Base-by-base conservation (phyloP, 2,329 filamentous ascomycete species). In the Xylaria sp. region DNA sequence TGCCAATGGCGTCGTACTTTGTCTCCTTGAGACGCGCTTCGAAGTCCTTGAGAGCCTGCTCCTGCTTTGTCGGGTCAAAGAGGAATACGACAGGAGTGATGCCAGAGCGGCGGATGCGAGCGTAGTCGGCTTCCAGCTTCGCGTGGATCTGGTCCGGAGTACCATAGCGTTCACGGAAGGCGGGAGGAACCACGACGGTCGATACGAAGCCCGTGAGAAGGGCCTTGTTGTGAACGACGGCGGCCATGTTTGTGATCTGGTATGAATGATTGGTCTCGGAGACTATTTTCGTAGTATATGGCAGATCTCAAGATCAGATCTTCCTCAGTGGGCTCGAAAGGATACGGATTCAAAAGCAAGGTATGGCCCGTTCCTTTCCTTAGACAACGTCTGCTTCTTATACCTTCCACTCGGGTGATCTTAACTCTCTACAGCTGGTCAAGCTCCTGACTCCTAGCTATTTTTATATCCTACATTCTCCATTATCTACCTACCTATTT, bases 1-100 rank as follows among this genome's bases (percentile, higher is more conserved):
- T 62, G 23, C 63, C 59, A 54, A 66, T 62, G 13, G 61, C 63
- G 18, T 60, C 66, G 57, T 65, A 64, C 39, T 61, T 48, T 8
- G 48, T 49, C 46, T 59, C 44, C 19, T 46, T 52, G 2, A 63
- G 52, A 37, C 58, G 50, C 13, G 16, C 16, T 51, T 53, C 52
- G 4, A 64, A 23, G 3, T 59, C 52, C 13, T 52, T n/a, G 23
- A 64, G 56, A 2, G 44, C 52, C 51, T 59, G 56, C 52, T 64
- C 62, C 35, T 53, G 37, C 49, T 64, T 54, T 10, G 39, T 44
- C 3, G 57, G 39, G 34, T 60, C 37, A 5, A 64, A 23, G 7
- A 54, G 52, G 39, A 54, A 52, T 13, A 37, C 3, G 30, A 64
- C 50, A 37, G 55, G 37, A 13, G 52, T 54, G 49, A 64, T 58